Evolutionary conservation across 75 land plant genomes (phyloP).

Genomic region (Selaginella tamariscina): DNA sequence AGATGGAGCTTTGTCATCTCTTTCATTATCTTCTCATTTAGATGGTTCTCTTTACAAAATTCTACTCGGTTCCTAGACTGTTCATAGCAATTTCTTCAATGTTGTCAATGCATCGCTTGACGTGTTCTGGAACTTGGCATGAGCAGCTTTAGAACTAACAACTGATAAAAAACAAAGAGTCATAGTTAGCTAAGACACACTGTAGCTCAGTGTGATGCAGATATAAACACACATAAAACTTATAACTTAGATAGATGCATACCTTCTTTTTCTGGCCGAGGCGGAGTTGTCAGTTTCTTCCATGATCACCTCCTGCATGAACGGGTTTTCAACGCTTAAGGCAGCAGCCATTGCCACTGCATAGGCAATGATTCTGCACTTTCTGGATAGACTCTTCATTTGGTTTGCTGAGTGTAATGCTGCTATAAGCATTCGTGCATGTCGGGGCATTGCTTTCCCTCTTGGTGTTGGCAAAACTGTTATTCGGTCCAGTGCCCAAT

Average conservation of each 20-base stretch:
- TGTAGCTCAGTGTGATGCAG: no score
- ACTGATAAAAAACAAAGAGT: no score
- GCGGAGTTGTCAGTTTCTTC: neutral
- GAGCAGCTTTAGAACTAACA: slow-evolving; percentile 26
- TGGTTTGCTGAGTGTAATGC: slow-evolving; percentile 35
- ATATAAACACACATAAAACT: no score
- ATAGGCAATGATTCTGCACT: slow-evolving; percentile 53
- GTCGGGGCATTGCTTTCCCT: slow-evolving; percentile 91
- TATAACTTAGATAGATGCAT: no score
- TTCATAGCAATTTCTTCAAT: slow-evolving; percentile 76
- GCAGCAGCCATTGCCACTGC: slow-evolving; percentile 83
- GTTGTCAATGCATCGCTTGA: slow-evolving; percentile 73
- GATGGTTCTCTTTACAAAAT: slow-evolving; percentile 47
- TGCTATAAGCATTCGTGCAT: slow-evolving; percentile 90
- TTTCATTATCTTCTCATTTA: slow-evolving; percentile 85
- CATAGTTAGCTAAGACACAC: no score
- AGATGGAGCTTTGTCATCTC: slow-evolving; percentile 90
- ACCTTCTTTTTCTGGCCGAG: neutral
- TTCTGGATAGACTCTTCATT: slow-evolving; percentile 30
- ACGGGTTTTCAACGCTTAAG: slow-evolving; percentile 71
- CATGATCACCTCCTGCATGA: slow-evolving; percentile 15
- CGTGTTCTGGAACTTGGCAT: slow-evolving; percentile 46
- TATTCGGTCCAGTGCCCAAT: slow-evolving; percentile 54
- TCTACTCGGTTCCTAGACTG: slow-evolving; percentile 38
- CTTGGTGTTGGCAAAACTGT: slow-evolving; percentile 48